phyloP scores from a whole-genome alignment of 1,139 yeast genomes.

The Pichia sp. region DNA sequence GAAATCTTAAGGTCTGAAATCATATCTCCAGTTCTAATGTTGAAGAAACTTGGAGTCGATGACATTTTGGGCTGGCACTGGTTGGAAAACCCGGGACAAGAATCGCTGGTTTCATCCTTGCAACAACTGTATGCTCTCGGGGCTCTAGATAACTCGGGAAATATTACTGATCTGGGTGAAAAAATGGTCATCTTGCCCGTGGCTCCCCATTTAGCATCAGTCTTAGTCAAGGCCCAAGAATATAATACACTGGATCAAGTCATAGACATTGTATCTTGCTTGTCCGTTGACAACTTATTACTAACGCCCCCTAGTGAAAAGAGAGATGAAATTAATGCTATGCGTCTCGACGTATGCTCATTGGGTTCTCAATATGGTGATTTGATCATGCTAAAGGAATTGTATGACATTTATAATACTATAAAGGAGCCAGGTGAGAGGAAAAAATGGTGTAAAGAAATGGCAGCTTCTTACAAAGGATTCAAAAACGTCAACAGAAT shows the following conservation, averaged over 20 bases:
- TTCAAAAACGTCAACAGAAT: conserved; percentile 74
- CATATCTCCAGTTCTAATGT: conserved; percentile 74
- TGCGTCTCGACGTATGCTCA: conserved; percentile 59
- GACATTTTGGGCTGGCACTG: conserved; percentile 86
- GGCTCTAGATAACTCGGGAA: conserved; percentile 74
- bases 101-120: conserved; percentile 70
- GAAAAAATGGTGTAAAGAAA: conserved; percentile 77
- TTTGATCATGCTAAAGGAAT: conserved; percentile 74
- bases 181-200: conserved; percentile 88
- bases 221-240: conserved; percentile 65
- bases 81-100: conserved; percentile 87
- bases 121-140: conserved; percentile 72
- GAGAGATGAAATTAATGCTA: conserved; percentile 73
- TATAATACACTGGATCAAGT: conserved; percentile 58
- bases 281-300: conserved; percentile 85
- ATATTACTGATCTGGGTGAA: conserved; percentile 69
- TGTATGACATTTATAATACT: conserved; percentile 56
- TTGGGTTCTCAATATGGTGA: conserved; percentile 76
- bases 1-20: conserved; percentile 87
- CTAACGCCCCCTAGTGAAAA: conserved; percentile 74
- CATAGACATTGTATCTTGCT: conserved; percentile 84
- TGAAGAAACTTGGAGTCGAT: conserved; percentile 78
- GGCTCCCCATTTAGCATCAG: conserved; percentile 90
- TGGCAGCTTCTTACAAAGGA: conserved; percentile 73
- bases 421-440: conserved; percentile 42